A percentile compares a stretch with the other conserved stretches of the same genome.
Evolutionary conservation across 208 protist species (phyloP).

Genomic region (Kentomonas sorsogonicus): DNA sequence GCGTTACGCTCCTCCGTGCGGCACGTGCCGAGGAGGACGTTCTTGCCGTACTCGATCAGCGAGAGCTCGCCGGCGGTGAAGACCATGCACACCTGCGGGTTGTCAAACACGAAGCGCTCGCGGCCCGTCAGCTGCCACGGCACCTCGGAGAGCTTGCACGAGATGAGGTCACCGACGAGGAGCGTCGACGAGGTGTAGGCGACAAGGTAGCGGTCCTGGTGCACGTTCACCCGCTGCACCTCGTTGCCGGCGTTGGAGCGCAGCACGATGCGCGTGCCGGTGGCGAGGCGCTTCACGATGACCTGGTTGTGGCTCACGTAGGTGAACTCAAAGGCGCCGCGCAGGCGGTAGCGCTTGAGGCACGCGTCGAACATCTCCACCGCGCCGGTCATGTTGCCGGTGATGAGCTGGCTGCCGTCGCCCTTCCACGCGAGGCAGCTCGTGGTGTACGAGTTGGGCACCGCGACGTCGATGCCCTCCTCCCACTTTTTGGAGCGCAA

Average conservation of each 20-base stretch:
- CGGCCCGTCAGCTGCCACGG: conserved; percentile 86
- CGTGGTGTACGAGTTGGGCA: conserved; percentile 92
- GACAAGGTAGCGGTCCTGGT: conserved; percentile 95
- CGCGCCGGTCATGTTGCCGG: conserved; percentile 88
- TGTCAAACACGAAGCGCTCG: conserved; percentile 96
- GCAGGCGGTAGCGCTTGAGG: conserved; percentile 91
- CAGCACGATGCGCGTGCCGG: conserved; percentile 88
- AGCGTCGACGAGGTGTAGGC: conserved; percentile 93
- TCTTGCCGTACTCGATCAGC: conserved; percentile 96
- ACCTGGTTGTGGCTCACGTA: conserved; percentile 95
- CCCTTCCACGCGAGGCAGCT: conserved; percentile 89
- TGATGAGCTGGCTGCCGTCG: conserved; percentile 92
- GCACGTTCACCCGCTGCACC: conserved; percentile 95
- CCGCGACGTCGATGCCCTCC: conserved; percentile 56
- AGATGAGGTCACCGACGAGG: conserved; percentile 94
- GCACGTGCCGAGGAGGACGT: conserved; percentile 93
- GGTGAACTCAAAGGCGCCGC: conserved; percentile 96
- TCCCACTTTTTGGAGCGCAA: conserved; percentile 90
- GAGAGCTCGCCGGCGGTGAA: conserved; percentile 95
- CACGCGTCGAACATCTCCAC: conserved; percentile 97
- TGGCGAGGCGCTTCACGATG: conserved; percentile 94
- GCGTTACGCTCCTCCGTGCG: conserved; percentile 95
- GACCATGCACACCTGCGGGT: conserved; percentile 95
- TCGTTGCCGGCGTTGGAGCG: conserved; percentile 94
- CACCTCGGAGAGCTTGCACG: conserved; percentile 93